Conservation (phyloP, 2,329 filamentous ascomycete genomes). For the Rutstroemia sp. region DNA sequence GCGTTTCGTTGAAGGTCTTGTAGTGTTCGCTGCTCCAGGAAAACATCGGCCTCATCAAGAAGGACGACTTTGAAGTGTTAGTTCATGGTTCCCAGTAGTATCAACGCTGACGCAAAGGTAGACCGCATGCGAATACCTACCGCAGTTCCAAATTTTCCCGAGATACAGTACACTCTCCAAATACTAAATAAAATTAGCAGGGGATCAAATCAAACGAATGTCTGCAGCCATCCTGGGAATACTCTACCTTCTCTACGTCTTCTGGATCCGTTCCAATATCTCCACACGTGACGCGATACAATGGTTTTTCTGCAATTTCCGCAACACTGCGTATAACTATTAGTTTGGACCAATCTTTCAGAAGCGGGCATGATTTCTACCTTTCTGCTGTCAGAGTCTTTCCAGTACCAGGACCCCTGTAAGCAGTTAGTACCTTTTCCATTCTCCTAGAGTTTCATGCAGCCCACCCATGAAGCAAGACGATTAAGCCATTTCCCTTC, state of each 20-base stretch:
- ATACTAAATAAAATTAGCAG: constrained; percentile 5
- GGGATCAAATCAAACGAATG: too few species aligned
- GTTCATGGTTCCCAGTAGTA: too few species aligned
- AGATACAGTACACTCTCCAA: constrained; percentile 15
- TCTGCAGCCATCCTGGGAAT: too few species aligned
- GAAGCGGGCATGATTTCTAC: too few species aligned
- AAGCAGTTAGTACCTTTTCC: too few species aligned
- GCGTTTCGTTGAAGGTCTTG: constrained; percentile 11
- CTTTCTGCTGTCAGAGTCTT: constrained; percentile 58
- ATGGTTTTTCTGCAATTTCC: constrained; percentile 40
- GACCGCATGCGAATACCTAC: too few species aligned
- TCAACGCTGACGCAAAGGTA: too few species aligned
- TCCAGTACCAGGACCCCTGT: constrained; percentile 75
- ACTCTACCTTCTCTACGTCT: constrained; percentile 44
- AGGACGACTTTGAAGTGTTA: constrained; percentile 14
- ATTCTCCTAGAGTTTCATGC: too few species aligned
- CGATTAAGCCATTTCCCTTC: constrained; percentile 48
- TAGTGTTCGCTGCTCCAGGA: constrained; percentile 11
- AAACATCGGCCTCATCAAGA: constrained; percentile 23
- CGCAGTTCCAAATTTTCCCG: constrained; percentile 13
- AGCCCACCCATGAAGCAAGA: constrained; percentile 62
- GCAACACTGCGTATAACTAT: constrained; percentile 35
- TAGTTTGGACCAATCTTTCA: too few species aligned
- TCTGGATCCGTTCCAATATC: constrained; percentile 61
- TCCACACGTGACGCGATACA: constrained; percentile 51